A percentile compares a stretch with the other conserved stretches of the same genome.
Evolutionary conservation across 495 filamentous ascomycete species (phyloP).

Genomic region (Paragyromitra xinjiangensis): DNA sequence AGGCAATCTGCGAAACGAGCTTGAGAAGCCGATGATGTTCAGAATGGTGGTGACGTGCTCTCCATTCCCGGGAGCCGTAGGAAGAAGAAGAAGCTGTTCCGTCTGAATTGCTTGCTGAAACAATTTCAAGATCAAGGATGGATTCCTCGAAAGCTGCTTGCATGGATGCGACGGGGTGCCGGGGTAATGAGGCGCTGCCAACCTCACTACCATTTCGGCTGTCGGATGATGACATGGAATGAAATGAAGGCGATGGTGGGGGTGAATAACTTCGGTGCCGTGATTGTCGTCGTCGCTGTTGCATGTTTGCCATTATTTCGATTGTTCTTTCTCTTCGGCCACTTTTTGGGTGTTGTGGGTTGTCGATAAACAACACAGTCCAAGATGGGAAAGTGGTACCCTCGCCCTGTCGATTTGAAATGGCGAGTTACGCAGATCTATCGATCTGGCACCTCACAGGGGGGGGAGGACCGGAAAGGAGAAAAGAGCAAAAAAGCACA

Average conservation of each 20-base stretch:
- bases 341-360: constrained; percentile 26
- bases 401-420: constrained; percentile 34
- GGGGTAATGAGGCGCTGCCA: constrained; percentile 12
- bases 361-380: constrained; percentile 39
- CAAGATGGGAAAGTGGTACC: constrained; percentile 36
- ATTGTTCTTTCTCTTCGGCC: neutral
- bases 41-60: constrained; percentile 19
- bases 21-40: constrained; percentile 87
- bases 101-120: constrained; percentile 57
- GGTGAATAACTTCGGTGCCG: constrained; percentile 37
- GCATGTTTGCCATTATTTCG: constrained; percentile 35
- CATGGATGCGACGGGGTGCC: constrained; percentile 82
- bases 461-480: constrained; percentile 6
- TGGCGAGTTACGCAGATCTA: constrained; percentile 35
- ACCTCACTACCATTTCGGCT: constrained; percentile 16
- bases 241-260: constrained; percentile 40
- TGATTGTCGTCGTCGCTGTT: constrained; percentile 40
- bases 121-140: constrained; percentile 64
- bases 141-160: constrained; percentile 95
- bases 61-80: constrained; percentile 19
- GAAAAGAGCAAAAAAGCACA: neutral
- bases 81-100: constrained; percentile 57
- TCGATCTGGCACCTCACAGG: constrained; percentile 17
- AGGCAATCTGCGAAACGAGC: constrained; percentile 88
- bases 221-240: constrained; percentile 39